These are phyloP conservation scores for Glonium stellatum DNA, from an alignment of 495 filamentous ascomycete genomes.

Conservation along the genomic window DNA sequence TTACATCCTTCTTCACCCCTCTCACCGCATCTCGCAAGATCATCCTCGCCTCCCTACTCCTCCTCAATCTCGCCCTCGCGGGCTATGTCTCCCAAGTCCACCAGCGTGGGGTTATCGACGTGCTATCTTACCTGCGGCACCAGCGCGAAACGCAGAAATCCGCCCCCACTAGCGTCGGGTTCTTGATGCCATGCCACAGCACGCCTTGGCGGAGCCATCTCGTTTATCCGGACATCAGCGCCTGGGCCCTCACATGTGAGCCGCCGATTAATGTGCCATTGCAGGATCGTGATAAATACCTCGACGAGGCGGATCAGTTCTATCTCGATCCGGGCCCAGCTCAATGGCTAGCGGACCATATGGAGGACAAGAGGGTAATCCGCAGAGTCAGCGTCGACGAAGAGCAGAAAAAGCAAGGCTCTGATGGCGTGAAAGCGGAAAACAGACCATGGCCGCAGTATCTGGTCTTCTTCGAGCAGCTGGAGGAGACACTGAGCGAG, in stretches of 20 bases:
- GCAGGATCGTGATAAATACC: slow-evolving; percentile 55
- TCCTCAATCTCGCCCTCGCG: slow-evolving; percentile 63
- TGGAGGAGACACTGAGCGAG: slow-evolving; percentile 46
- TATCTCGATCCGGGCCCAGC: slow-evolving; percentile 51
- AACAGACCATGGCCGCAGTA: slow-evolving; percentile 52
- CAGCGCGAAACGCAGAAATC: slow-evolving; percentile 49
- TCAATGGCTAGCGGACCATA: slow-evolving; percentile 51
- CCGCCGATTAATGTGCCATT: slow-evolving; percentile 64
- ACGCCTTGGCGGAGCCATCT: slow-evolving; percentile 95
- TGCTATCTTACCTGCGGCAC: slow-evolving; percentile 64
- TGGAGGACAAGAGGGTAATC: slow-evolving; percentile 35
- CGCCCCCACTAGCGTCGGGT: slow-evolving; percentile 59
- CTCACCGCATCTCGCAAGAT: slow-evolving; percentile 16
- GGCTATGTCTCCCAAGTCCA: slow-evolving; percentile 69
- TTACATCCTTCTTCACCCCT: slow-evolving; percentile 55
- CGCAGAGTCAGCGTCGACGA: slow-evolving; percentile 13
- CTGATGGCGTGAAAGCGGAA: slow-evolving; percentile 10
- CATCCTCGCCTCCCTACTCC: slow-evolving; percentile 15
- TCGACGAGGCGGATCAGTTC: slow-evolving; percentile 88
- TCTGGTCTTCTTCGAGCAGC: slow-evolving; percentile 57
- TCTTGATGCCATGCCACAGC: slow-evolving; percentile 96
- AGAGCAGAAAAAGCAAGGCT: slow-evolving; percentile 16
- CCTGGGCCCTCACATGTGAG: slow-evolving; percentile 87
- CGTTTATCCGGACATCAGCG: slow-evolving; percentile 62
- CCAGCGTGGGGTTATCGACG: slow-evolving; percentile 66